Percentiles rank a stretch among this genome's conserved stretches.
Conservation (phyloP, 768 basidiomycete genomes). For the Suillus weaverae region DNA sequence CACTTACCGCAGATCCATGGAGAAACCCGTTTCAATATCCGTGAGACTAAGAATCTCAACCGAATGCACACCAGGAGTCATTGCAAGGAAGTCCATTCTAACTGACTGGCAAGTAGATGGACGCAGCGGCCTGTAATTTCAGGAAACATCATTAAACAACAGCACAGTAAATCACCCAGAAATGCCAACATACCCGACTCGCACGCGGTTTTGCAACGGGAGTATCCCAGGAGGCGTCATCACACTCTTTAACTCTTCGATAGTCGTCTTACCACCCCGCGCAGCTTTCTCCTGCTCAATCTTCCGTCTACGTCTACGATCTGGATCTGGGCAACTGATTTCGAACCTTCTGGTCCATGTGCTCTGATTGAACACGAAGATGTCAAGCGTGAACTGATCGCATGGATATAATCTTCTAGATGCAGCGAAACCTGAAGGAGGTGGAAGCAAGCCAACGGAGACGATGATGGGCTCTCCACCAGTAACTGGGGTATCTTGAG, state of each 20-base stretch:
- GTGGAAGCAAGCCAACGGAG: conserved; percentile 56
- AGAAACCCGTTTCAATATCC: conserved; percentile 71
- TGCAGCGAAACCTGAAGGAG: conserved; percentile 17
- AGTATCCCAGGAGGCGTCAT: conserved; percentile 59
- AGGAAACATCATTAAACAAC: conserved; percentile 7
- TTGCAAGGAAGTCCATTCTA: conserved; percentile 80
- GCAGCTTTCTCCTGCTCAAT: conserved; percentile 28
- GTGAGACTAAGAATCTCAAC: conserved; percentile 71
- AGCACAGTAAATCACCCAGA: conserved; percentile 1
- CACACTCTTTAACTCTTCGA: conserved; percentile 29
- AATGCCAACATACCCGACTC: conserved; percentile 64
- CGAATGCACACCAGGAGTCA: conserved; percentile 77
- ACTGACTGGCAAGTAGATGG: conserved; percentile 85
- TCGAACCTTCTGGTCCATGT: conserved; percentile 77
- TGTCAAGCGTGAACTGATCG: conserved; percentile 77
- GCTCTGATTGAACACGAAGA: conserved; percentile 85
- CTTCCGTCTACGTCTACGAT: conserved; percentile 43
- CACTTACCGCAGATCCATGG: conserved; percentile 70
- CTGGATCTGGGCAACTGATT: conserved; percentile 62
- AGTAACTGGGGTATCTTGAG: conserved; percentile 13
- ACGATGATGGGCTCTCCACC: conserved; percentile 64
- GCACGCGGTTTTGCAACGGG: conserved; percentile 74
- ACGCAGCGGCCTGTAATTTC: conserved; percentile 59
- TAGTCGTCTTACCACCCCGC: conserved; percentile 17
- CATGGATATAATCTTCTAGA: conserved; percentile 63